Evolutionary conservation across 768 basidiomycete genomes (phyloP).

Genomic region (Daedalea quercina): DNA sequence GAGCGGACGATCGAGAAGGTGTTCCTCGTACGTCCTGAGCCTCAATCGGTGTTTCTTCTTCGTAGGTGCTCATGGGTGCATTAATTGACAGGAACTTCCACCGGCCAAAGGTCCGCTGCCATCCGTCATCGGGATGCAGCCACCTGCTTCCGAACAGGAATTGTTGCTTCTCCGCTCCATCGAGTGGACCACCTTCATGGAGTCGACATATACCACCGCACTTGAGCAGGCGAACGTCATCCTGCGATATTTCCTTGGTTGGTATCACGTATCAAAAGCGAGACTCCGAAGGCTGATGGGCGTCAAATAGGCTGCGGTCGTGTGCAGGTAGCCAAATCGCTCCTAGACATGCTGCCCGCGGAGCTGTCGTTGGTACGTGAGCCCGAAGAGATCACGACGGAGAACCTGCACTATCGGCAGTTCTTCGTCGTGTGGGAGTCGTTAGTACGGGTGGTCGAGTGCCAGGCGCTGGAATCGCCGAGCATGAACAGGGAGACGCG

Average conservation of each 20-base stretch:
- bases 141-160: constrained; percentile 51
- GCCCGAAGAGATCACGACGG: constrained; percentile 65
- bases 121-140: constrained; percentile 50
- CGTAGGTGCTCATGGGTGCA: constrained; percentile 1
- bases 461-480: constrained; percentile 48
- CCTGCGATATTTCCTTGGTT: constrained; percentile 84
- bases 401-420: constrained; percentile 74
- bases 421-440: constrained; percentile 75
- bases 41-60: not conserved
- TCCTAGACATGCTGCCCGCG: constrained; percentile 54
- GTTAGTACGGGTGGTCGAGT: constrained; percentile 54
- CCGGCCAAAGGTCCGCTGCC: constrained; percentile 51
- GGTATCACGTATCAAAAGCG: constrained; percentile 15
- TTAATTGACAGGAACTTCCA: constrained; percentile 39
- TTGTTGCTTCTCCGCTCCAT: constrained; percentile 73
- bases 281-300: not conserved
- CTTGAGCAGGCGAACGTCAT: constrained; percentile 86
- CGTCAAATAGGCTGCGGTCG: constrained; percentile 60
- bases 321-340: constrained; percentile 54
- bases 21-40: constrained; percentile 44
- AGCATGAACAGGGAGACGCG: constrained; percentile 55
- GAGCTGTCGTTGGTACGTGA: constrained; percentile 57
- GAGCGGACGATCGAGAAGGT: constrained; percentile 69
- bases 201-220: constrained; percentile 69
- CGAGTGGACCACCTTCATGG: constrained; percentile 86